Evolutionary conservation across 2,329 filamentous ascomycete genomes (phyloP).

Genomic region (Verticillium klebahnii): DNA sequence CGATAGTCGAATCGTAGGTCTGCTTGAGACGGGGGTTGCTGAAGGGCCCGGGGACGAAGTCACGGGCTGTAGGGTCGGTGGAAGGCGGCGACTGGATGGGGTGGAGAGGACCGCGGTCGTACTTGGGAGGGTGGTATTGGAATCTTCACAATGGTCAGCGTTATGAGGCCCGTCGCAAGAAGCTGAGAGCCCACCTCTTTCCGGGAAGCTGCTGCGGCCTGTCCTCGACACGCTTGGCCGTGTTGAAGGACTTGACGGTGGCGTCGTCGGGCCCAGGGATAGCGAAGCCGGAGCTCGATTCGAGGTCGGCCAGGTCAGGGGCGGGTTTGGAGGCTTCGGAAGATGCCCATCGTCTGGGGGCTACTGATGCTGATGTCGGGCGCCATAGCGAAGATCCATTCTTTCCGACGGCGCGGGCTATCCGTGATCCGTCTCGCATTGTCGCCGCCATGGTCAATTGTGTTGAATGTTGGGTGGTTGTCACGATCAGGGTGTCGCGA

Average conservation of each 20-base stretch:
- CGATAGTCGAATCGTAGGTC: constrained; percentile 83
- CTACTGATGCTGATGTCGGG: constrained; percentile 11
- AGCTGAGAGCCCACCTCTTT: constrained; percentile 34
- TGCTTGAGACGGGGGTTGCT: constrained; percentile 81
- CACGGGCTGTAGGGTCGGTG: constrained; percentile 81
- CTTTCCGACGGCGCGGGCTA: constrained; percentile 24
- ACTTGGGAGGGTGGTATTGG: constrained; percentile 90
- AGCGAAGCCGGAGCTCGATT: constrained; percentile 43
- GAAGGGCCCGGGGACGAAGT: constrained; percentile 90
- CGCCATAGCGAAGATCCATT: constrained; percentile 18
- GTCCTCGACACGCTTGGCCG: constrained; percentile 27
- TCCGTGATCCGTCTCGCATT: constrained; percentile 34
- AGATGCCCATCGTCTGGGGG: constrained; percentile 39
- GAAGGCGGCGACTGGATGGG: constrained; percentile 84
- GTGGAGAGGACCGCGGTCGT: constrained; percentile 88
- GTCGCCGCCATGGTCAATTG: constrained; percentile 29
- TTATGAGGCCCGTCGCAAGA: constrained; percentile 19
- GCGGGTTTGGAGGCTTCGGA: constrained; percentile 32
- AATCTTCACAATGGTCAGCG: constrained; percentile 50
- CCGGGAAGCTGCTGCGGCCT: constrained; percentile 38
- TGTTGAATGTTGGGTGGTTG: not conserved
- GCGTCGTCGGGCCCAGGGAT: constrained; percentile 34
- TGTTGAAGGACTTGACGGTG: constrained; percentile 34
- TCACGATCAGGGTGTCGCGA: constrained; percentile 7
- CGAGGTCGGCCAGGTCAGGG: constrained; percentile 41